Evolutionary conservation across 495 filamentous ascomycete species (phyloP).

Genomic region (Recurvomyces mirabilis): DNA sequence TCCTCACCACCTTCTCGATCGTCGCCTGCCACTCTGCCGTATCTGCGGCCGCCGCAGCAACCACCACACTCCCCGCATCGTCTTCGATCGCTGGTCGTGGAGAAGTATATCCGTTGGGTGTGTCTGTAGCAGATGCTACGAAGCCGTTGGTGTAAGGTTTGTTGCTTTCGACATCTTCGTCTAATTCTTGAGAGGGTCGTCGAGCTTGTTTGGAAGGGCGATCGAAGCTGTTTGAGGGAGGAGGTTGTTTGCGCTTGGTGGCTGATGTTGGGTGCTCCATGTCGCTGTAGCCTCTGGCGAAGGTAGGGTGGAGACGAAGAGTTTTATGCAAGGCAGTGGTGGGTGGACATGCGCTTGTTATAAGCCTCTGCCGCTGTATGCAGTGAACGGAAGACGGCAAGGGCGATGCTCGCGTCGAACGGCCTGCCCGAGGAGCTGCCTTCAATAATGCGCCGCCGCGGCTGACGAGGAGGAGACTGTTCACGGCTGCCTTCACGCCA

Average conservation of each 20-base stretch:
- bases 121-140: constrained; percentile 9
- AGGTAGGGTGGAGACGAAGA: neutral
- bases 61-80: constrained; percentile 33
- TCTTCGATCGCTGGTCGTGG: constrained; percentile 26
- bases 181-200: constrained; percentile 15
- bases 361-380: too few relatives aligned
- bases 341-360: too few relatives aligned
- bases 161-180: constrained; percentile 4
- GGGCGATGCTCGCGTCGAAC: neutral
- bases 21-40: constrained; percentile 95
- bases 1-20: constrained; percentile 83
- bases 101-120: constrained; percentile 19
- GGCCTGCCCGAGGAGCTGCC: neutral
- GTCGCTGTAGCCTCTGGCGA: neutral
- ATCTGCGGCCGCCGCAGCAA: constrained; percentile 51
- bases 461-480: neutral
- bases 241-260: constrained; percentile 52
- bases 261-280: constrained; percentile 36
- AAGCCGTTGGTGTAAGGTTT: constrained; percentile 9
- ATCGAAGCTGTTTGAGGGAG: constrained; percentile 26
- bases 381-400: neutral
- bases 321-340: neutral
- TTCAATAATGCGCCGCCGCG: neutral
- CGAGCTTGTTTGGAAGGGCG: constrained; percentile 15
- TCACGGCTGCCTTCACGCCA: constrained; percentile 5